These are phyloP conservation scores for Udeniomyces megalosporus DNA, from an alignment of 768 basidiomycete genomes.

Conservation along the genomic window DNA sequence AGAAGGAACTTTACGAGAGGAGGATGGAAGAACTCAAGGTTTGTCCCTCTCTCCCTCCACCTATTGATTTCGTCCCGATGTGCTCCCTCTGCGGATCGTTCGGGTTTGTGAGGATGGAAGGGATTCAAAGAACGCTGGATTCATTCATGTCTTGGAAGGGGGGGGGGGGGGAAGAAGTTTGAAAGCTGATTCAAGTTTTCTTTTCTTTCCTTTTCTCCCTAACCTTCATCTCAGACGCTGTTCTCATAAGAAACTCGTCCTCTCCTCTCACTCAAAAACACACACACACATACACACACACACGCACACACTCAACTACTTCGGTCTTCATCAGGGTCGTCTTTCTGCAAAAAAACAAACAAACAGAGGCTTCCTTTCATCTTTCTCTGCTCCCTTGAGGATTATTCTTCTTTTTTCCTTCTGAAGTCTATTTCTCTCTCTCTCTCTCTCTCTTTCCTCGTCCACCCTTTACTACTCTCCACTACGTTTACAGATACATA, in stretches of 20 bases:
- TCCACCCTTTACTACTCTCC: no score
- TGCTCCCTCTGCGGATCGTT: no score
- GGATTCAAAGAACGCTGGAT: no score
- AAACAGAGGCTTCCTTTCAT: neutral
- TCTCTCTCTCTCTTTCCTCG: neutral
- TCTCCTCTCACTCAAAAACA: neutral
- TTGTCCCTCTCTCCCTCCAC: no score
- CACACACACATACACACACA: neutral
- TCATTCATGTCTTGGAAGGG: no score
- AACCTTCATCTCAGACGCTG: neutral
- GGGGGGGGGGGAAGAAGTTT: no score
- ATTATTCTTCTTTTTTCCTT: neutral
- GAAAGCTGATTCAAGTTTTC: no score
- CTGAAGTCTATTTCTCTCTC: neutral
- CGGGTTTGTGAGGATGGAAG: no score
- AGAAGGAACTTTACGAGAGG: constrained; percentile 69
- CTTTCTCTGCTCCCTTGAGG: neutral
- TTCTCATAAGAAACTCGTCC: neutral
- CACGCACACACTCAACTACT: no score
- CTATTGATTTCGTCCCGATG: no score
- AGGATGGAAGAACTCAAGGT: constrained; percentile 63
- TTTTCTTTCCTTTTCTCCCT: no score
- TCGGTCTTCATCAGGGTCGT: neutral
- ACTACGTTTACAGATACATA: no score
- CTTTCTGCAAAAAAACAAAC: neutral